phyloP scores from a whole-genome alignment of 2,329 filamentous ascomycete species.

The Tolypocladium amazonense region DNA sequence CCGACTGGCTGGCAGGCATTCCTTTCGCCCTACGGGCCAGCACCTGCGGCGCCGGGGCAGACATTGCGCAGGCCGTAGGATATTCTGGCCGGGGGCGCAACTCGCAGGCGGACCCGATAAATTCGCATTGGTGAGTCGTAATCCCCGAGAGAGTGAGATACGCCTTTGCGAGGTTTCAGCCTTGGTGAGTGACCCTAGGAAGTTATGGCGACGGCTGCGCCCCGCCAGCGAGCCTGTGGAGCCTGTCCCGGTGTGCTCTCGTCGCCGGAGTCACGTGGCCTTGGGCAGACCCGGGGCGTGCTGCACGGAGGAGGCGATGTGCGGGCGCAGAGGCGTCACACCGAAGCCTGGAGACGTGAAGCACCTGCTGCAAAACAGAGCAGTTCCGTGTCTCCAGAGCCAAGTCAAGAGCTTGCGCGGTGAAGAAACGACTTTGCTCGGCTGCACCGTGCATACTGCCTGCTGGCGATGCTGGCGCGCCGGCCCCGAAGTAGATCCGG shows the following conservation, averaged over 20 bases:
- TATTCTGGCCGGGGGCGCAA: conserved; percentile 8
- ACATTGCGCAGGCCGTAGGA: conserved; percentile 24
- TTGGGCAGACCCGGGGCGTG: background rate
- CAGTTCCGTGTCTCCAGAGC: background rate
- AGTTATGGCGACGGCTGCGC: background rate
- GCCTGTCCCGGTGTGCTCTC: background rate
- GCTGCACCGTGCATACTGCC: background rate
- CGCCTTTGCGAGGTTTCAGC: background rate
- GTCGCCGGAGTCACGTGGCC: background rate
- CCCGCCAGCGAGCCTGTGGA: conserved; percentile 1
- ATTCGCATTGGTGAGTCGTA: conserved; percentile 5
- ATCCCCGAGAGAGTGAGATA: background rate
- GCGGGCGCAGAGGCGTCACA: background rate
- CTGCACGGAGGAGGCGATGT: background rate
- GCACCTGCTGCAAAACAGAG: background rate
- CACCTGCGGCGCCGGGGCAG: conserved; percentile 22
- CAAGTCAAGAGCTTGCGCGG: background rate
- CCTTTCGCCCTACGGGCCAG: conserved; percentile 25
- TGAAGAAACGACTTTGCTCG: background rate
- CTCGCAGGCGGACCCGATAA: background rate
- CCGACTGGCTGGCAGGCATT: conserved; percentile 12
- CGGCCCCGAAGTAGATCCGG: conserved; percentile 8
- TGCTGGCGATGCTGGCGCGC: background rate
- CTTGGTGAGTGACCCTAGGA: background rate
- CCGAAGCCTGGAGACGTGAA: background rate